Conservation (phyloP, 179 eudicot species). For the Silene noctiflora region DNA sequence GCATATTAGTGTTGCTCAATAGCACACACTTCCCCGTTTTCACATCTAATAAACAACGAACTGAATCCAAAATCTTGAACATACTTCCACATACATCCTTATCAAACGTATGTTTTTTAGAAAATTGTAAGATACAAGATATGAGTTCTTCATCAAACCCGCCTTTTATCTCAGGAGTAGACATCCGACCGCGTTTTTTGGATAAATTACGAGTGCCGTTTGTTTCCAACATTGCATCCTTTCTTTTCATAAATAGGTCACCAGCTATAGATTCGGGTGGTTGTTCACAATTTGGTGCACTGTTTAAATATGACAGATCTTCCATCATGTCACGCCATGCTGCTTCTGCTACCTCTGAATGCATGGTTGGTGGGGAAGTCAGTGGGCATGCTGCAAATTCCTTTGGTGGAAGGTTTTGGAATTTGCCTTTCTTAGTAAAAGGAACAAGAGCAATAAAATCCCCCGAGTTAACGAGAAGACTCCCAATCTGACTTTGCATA, state of each 20-base stretch:
- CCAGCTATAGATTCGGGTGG: conserved; percentile 22
- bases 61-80: conserved; percentile 46
- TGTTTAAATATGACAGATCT: conserved; percentile 52
- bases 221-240: conserved; percentile 13
- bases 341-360: conserved; percentile 48
- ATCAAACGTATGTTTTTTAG: conserved; percentile 33
- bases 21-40: conserved; percentile 46
- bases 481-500: conserved; percentile 52
- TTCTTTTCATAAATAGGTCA: conserved; percentile 10
- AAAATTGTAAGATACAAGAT: conserved; percentile 33
- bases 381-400: conserved; percentile 23
- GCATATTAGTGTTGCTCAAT: conserved; percentile 35
- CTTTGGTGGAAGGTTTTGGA: conserved; percentile 32
- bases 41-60: conserved; percentile 50
- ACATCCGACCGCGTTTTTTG: conserved; percentile 38
- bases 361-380: conserved; percentile 24
- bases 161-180: conserved; percentile 26
- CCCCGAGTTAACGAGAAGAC: conserved; percentile 36
- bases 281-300: conserved; percentile 23
- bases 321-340: conserved; percentile 67
- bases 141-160: conserved; percentile 36
- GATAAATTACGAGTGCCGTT: conserved; percentile 15
- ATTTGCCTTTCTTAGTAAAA: conserved; percentile 51
- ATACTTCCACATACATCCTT: conserved; percentile 38
- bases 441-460: conserved; percentile 83